Evolutionary conservation across 257 asterid genomes (phyloP), one percentile per base, ranked within the genome.

Genomic region (Capsicum baccatum): DNA sequence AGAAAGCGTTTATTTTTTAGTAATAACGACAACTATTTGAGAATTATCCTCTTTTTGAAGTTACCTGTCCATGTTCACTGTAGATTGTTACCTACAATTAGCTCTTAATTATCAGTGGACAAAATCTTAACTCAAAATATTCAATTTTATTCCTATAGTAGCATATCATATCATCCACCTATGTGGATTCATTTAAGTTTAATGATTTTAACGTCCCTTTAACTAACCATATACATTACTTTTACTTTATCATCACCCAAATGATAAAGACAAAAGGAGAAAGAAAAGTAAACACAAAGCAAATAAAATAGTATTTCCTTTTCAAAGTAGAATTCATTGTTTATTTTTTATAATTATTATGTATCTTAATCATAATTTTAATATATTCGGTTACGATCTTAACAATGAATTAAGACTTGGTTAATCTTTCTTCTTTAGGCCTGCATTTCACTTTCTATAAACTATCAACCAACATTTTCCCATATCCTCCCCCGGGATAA

Each of bases 261-360:
- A 13, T 52, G 50, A 78, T 14, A 78, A 78, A 78, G 64, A 78
- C 81, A 74, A 74, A 50, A 13, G 81, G 14, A 74, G 47, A 74
- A 74, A 74, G 62, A 78, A 33, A 78, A 54, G 82, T 78, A 78
- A 78, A 54, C 82, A 78, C n/a, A 78, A 54, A 54, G 64, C 82
- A 78, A 78, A 26, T 14, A 26, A 9, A 78, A 78, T 26, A 3
- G 48, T 14, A 78, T 13, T 54, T 26, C 63, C 50, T 78, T 76
- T 54, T 78, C 82, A 78, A 76, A 78, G 15, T 78, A 52, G 82
- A 78, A 54, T 26, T 78, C 82, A 7, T 54, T 14, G 9, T 26
- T 78, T 33, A 54, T 8, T 3, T 21, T 52, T 76, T 13, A 7
- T 1, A 26, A 33, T 54, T 33, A 54, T 78, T 33, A 54, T 78